phyloP scores from a whole-genome alignment of 148 eudicot species.

The Simmondsia chinensis region DNA sequence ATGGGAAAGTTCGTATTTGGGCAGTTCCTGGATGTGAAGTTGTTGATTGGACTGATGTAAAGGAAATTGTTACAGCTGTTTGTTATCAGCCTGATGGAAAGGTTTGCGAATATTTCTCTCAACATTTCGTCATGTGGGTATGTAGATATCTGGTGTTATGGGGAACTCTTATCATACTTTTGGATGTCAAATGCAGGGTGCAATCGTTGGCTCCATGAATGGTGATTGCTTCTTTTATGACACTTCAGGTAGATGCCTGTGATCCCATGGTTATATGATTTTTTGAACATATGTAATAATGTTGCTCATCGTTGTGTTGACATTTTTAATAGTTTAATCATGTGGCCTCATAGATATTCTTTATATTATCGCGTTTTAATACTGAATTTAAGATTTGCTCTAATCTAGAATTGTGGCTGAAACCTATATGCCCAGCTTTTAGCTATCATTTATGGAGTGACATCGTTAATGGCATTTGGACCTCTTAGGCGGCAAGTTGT shows the following conservation, averaged over 20 bases:
- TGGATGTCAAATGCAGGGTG: conserved; percentile 39
- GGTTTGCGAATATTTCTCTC: conserved; percentile 27
- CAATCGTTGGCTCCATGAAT: conserved; percentile 44
- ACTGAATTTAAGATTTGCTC: no score
- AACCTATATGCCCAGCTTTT: no score
- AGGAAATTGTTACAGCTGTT: conserved; percentile 78
- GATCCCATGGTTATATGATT: no score
- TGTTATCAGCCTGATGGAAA: conserved; percentile 79
- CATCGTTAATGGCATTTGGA: no score
- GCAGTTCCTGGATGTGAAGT: conserved; percentile 45
- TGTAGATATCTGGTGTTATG: background rate
- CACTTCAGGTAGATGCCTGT: conserved; percentile 44
- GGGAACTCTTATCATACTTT: conserved; percentile 1
- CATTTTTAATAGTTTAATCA: background rate
- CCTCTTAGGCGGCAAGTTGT: no score
- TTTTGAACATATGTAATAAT: no score
- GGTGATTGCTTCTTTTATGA: conserved; percentile 37
- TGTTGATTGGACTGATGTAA: conserved; percentile 71
- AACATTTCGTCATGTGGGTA: background rate
- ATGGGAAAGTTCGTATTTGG: conserved; percentile 96
- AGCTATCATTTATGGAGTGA: no score
- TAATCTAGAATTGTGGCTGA: no score
- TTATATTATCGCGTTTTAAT: no score
- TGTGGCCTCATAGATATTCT: no score
- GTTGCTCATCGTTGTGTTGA: background rate